Evolutionary conservation across 2,329 filamentous ascomycete species (phyloP), one percentile per base, ranked within the genome.

Genomic region (Aspergillus sp.): DNA sequence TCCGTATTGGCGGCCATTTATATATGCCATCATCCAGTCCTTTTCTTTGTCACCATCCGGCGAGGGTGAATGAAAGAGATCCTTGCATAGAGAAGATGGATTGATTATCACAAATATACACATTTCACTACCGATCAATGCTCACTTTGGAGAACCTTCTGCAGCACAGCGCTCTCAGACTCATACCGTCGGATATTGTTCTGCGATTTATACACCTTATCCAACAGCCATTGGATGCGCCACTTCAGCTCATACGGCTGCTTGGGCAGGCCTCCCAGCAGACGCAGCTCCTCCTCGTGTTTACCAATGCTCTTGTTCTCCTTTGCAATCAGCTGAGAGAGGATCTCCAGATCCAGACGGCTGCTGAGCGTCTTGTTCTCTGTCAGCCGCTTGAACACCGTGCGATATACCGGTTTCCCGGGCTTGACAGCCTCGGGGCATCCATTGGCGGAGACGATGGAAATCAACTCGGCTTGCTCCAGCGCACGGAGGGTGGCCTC

Each of bases 401-500:
- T 85, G 53, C 86, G 84, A 71, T 93, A 95, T 21, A 97, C 88
- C 0, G 93, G 92, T 65, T 89, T 91, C 19, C 91, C 91, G 0
- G 91, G 88, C 49, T 81, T 86, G 69, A 97, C 88, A 29, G 78
- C 79, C 52, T 86, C 84, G 0, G 94, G 93, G 0, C 91, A 86
- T 0, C 94, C 93, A 43, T 88, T 87, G 46, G 80, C 76, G 3
- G 84, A 84, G 21, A 82, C 81, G 47, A 97, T 85, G 1, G 85
- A 83, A 66, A 99, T 91, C 29, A 97, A 83, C 69, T 97, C 94
- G 0, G 89, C 86, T 64, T 91, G 88, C 48, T 92, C 88, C 1
- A 99, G 84, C 0, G 86, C 86, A 54, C 91, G 88, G 11, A 99
- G 79, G 0, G 88, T 88, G 0, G 80, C 76, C 62, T 96, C 91